A percentile compares a stretch with the other conserved stretches of the same genome.
Conservation (phyloP, 148 eudicot species). For the Vaccinium corymbosum region DNA sequence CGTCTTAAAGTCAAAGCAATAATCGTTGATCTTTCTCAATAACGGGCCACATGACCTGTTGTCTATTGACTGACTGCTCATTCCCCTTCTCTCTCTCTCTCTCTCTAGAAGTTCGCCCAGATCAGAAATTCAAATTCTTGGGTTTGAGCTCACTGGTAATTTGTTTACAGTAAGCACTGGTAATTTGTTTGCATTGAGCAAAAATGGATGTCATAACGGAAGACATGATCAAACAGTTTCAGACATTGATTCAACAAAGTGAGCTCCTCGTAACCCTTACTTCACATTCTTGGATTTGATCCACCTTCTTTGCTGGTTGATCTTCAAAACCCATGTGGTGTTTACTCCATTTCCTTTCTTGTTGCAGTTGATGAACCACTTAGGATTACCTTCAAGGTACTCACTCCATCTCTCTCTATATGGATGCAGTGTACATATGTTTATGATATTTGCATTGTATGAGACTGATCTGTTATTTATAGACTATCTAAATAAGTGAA, state of each 20-base stretch:
- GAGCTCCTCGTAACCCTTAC: conserved; percentile 7
- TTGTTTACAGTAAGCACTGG: neutral
- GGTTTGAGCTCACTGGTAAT: neutral
- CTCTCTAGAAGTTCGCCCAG: neutral
- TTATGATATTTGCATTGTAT: too few relatives aligned
- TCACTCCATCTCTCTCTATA: conserved; percentile 12
- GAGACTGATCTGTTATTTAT: too few relatives aligned
- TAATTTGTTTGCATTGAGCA: neutral
- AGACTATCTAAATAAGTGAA: too few relatives aligned
- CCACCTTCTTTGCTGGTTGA: conserved; percentile 15
- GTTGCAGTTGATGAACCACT: conserved; percentile 69
- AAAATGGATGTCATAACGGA: conserved; percentile 45
- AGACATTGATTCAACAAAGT: conserved; percentile 60
- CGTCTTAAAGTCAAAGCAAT: neutral
- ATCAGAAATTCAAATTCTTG: conserved; percentile 13
- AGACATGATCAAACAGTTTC: conserved; percentile 68
- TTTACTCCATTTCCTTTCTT: conserved; percentile 16
- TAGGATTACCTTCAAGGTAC: conserved; percentile 60
- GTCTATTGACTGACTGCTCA: neutral
- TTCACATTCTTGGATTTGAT: conserved; percentile 17
- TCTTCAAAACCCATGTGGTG: conserved; percentile 16
- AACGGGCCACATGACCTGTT: neutral
- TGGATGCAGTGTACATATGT: neutral
- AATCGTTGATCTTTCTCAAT: neutral
- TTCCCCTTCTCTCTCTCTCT: conserved; percentile 2